phyloP scores from a whole-genome alignment of 139 green algal genomes.

The Gonium pectorale region DNA sequence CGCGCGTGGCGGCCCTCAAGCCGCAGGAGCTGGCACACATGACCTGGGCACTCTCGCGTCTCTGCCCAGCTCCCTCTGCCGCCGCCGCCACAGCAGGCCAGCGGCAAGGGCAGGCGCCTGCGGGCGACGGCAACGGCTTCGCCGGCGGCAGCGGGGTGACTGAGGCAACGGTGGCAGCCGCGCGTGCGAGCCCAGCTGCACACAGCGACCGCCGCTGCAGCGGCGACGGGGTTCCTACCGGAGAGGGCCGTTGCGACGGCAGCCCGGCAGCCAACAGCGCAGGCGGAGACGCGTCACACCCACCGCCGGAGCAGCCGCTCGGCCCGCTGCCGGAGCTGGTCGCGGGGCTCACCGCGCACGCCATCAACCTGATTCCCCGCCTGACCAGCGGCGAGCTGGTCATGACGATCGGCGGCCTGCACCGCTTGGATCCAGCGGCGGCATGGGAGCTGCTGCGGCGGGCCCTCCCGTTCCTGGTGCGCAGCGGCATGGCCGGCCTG shows the following conservation, averaged over 20 bases:
- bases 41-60: slow-evolving; percentile 36
- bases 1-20: neutral
- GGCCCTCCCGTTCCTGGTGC: slow-evolving; percentile 9
- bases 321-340: slow-evolving; percentile 11
- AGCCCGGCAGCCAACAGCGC: too few relatives aligned
- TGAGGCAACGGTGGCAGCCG: too few relatives aligned
- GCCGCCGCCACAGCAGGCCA: too few relatives aligned
- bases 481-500: neutral
- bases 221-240: too few relatives aligned
- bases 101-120: too few relatives aligned
- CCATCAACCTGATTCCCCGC: neutral
- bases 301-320: too few relatives aligned
- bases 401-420: slow-evolving; percentile 10
- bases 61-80: neutral
- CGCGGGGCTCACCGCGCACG: neutral
- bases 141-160: too few relatives aligned
- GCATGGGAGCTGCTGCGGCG: neutral
- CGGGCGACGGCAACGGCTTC: too few relatives aligned
- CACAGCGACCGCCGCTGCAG: too few relatives aligned
- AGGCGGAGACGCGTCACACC: too few relatives aligned
- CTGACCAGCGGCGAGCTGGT: slow-evolving; percentile 23
- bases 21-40: slow-evolving; percentile 45
- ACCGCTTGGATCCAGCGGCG: neutral
- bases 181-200: neutral
- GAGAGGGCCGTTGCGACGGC: too few relatives aligned